A percentile compares a stretch with the other conserved stretches of the same genome.
Evolutionary conservation across 2,329 filamentous ascomycete species (phyloP).

Genomic region (Ophiostoma sp.): DNA sequence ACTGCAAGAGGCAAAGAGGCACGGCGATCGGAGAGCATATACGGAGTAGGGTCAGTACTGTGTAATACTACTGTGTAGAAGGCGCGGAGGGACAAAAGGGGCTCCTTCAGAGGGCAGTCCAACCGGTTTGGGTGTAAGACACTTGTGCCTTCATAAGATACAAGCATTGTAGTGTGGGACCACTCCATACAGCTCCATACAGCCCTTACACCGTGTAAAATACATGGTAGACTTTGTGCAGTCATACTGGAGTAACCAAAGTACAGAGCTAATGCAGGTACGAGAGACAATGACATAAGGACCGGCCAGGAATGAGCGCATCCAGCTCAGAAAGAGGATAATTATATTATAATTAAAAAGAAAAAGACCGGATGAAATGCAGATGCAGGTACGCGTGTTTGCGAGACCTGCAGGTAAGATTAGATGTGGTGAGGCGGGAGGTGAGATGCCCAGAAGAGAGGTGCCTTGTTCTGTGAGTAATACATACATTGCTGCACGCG

Average conservation of each 20-base stretch:
- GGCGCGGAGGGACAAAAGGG: neutral
- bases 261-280: constrained; percentile 5
- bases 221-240: too few relatives aligned
- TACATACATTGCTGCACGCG: too few relatives aligned
- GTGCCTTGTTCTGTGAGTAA: neutral
- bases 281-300: constrained; percentile 1
- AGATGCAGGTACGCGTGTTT: constrained; percentile 7
- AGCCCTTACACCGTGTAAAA: too few relatives aligned
- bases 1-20: neutral
- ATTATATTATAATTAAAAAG: neutral
- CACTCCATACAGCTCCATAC: neutral
- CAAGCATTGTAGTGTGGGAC: neutral
- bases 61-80: neutral
- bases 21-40: neutral
- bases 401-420: constrained; percentile 3
- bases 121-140: constrained; percentile 2
- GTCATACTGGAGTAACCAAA: too few relatives aligned
- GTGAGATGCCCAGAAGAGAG: neutral
- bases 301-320: neutral
- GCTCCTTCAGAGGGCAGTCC: neutral
- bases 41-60: neutral
- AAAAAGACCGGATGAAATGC: constrained; percentile 10
- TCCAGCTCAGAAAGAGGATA: neutral
- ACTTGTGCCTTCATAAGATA: neutral
- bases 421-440: neutral